Percentiles rank a stretch among this genome's conserved stretches.
Evolutionary conservation across 2,329 filamentous ascomycete genomes (phyloP).

Genomic region (Hyphodiscus sp.): DNA sequence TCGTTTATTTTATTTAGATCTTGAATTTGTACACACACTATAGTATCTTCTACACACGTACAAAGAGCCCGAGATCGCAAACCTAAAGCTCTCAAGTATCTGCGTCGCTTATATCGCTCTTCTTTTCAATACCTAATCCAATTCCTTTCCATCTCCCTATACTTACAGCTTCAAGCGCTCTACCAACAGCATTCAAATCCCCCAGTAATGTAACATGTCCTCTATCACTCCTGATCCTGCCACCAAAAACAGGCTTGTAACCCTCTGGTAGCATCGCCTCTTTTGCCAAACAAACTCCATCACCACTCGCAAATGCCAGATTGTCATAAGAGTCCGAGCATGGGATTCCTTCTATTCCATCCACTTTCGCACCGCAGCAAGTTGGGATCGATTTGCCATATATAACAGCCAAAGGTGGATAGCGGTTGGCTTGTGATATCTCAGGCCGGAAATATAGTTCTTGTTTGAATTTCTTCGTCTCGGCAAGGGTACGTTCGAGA

Average conservation of each 20-base stretch:
- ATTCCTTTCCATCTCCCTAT: slow-evolving; percentile 66
- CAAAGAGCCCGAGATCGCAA: too few relatives aligned
- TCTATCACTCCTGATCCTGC: slow-evolving; percentile 70
- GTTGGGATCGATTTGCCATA: slow-evolving; percentile 86
- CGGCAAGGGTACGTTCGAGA: slow-evolving; percentile 65
- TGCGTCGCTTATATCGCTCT: neutral
- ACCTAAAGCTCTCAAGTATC: too few relatives aligned
- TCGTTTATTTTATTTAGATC: too few relatives aligned
- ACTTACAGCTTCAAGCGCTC: slow-evolving; percentile 62
- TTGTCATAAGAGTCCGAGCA: slow-evolving; percentile 77
- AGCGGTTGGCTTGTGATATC: slow-evolving; percentile 60
- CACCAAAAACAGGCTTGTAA: slow-evolving; percentile 67
- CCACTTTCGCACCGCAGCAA: slow-evolving; percentile 72
- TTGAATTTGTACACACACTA: too few relatives aligned
- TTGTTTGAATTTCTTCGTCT: slow-evolving; percentile 67
- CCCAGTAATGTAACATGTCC: slow-evolving; percentile 85
- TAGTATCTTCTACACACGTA: too few relatives aligned
- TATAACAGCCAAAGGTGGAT: slow-evolving; percentile 76
- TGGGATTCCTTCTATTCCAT: slow-evolving; percentile 65
- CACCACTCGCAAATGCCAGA: slow-evolving; percentile 77
- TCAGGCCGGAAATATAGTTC: slow-evolving; percentile 58
- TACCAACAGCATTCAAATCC: slow-evolving; percentile 74
- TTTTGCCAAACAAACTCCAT: slow-evolving; percentile 80
- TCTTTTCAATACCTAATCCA: slow-evolving; percentile 45
- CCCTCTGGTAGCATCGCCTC: slow-evolving; percentile 81